Conservation (phyloP, 2,329 filamentous ascomycete species). For the Fusarium sarcochroum region DNA sequence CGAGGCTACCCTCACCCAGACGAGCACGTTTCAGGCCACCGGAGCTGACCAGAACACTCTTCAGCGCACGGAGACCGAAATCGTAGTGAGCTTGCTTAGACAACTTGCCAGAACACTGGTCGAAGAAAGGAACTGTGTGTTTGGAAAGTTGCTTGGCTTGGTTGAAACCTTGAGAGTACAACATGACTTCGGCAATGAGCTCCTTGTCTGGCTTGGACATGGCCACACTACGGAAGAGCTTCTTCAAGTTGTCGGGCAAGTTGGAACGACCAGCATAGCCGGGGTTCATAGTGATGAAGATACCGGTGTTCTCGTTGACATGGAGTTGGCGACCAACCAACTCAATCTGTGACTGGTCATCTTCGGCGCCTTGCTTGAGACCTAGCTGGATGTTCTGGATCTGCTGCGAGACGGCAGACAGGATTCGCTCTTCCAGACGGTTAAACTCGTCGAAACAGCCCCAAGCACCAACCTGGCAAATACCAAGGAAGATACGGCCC, state of each 20-base stretch:
- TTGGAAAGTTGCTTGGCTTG: conserved; percentile 94
- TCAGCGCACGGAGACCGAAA: conserved; percentile 96
- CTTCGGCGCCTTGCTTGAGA: conserved; percentile 84
- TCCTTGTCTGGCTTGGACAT: conserved; percentile 99
- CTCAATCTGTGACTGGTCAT: conserved; percentile 91
- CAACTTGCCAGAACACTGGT: conserved; percentile 83
- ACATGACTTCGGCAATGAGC: conserved; percentile 99
- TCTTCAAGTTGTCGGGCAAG: conserved; percentile 98
- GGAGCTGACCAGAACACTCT: conserved; percentile 98
- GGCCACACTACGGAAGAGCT: conserved; percentile 97
- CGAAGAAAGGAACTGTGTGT: conserved; percentile 98
- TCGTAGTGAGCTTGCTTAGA: conserved; percentile 99
- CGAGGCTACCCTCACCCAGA: conserved; percentile 70
- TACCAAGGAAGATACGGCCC: conserved; percentile 99
- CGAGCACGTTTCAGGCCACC: conserved; percentile 93
- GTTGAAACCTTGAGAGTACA: conserved; percentile 99
- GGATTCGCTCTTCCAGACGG: conserved; percentile 94
- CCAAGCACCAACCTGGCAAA: conserved; percentile 99
- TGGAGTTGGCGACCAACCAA: conserved; percentile 90
- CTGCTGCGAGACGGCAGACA: conserved; percentile 98
- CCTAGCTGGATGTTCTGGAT: conserved; percentile 99
- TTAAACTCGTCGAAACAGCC: conserved; percentile 99
- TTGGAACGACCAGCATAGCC: conserved; percentile 98
- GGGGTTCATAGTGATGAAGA: conserved; percentile 99
- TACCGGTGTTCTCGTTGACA: conserved; percentile 94